phyloP scores from a whole-genome alignment of 2,329 filamentous ascomycete species.

The Trichophyton mentagrophytes region DNA sequence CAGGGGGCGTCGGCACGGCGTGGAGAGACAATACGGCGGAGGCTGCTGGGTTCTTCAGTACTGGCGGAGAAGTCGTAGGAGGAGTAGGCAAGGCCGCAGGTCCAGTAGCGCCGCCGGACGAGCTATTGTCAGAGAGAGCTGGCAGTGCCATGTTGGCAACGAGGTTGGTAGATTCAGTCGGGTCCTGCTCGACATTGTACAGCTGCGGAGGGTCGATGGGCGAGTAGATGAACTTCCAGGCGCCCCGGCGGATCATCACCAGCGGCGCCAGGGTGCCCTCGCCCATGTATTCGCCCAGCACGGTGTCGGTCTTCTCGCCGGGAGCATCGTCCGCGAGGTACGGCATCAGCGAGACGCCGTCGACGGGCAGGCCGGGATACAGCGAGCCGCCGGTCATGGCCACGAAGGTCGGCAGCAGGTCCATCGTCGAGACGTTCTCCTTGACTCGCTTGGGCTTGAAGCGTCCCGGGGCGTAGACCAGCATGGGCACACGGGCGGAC shows the following conservation, averaged over 20 bases:
- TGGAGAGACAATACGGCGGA: constrained; percentile 12
- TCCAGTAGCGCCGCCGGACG: constrained; percentile 23
- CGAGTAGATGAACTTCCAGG: constrained; percentile 85
- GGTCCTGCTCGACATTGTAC: constrained; percentile 65
- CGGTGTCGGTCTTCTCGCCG: constrained; percentile 57
- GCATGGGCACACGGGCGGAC: constrained; percentile 75
- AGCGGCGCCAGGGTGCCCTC: constrained; percentile 80
- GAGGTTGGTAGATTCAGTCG: constrained; percentile 64
- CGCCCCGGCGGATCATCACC: constrained; percentile 84
- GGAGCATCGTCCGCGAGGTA: constrained; percentile 51
- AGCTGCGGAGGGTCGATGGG: constrained; percentile 73
- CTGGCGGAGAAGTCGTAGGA: constrained; percentile 21
- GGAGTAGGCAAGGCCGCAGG: constrained; percentile 20
- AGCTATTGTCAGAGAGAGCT: constrained; percentile 23
- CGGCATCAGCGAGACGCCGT: constrained; percentile 70
- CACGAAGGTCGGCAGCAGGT: constrained; percentile 78
- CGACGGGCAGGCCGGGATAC: constrained; percentile 62
- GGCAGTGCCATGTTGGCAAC: constrained; percentile 23
- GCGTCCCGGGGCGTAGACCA: constrained; percentile 65
- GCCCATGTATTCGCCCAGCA: constrained; percentile 90
- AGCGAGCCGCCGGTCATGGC: constrained; percentile 65
- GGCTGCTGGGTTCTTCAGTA: constrained; percentile 19
- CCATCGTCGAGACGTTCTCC: constrained; percentile 80
- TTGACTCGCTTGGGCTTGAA: constrained; percentile 65
- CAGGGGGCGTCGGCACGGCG: constrained; percentile 23